These are phyloP conservation scores for Dentipellis sp. DNA, from an alignment of 768 basidiomycete genomes.

Conservation along the genomic window DNA sequence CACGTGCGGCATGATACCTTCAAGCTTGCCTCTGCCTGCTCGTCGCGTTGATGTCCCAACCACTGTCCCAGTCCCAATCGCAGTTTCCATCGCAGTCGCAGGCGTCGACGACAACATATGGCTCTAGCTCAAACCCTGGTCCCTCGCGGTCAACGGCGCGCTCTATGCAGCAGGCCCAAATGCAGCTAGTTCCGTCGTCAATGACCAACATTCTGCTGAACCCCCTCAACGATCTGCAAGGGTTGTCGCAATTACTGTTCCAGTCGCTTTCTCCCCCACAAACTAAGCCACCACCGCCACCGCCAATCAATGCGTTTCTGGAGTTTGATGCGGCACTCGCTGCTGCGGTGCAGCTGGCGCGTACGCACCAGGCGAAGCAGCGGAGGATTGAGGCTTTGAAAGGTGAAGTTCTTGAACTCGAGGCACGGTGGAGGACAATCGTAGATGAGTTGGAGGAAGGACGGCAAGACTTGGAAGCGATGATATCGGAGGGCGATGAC, in stretches of 20 bases:
- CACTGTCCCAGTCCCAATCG: too few relatives aligned
- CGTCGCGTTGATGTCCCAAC: too few relatives aligned
- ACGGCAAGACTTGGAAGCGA: slow-evolving; percentile 56
- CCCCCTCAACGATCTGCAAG: slow-evolving; percentile 53
- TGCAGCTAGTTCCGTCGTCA: slow-evolving; percentile 21
- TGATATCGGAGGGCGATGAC: slow-evolving; percentile 70
- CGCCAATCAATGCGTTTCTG: slow-evolving; percentile 47
- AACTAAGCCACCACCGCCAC: slow-evolving; percentile 52
- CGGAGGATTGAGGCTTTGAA: slow-evolving; percentile 64
- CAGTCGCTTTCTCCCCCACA: slow-evolving; percentile 63
- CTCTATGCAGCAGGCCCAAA: neutral
- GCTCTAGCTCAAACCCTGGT: neutral
- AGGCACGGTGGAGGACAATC: slow-evolving; percentile 60
- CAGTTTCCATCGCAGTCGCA: too few relatives aligned
- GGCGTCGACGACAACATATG: neutral
- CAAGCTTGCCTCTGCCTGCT: too few relatives aligned
- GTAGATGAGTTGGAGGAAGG: slow-evolving; percentile 56
- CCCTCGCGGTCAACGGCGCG: neutral
- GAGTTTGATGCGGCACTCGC: slow-evolving; percentile 58
- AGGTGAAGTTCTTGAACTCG: slow-evolving; percentile 59
- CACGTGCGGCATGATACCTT: too few relatives aligned
- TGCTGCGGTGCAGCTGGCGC: slow-evolving; percentile 51
- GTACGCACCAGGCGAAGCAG: slow-evolving; percentile 69
- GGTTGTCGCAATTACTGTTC: slow-evolving; percentile 61
- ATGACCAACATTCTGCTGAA: slow-evolving; percentile 56